Conservation (phyloP, 208 protist genomes). For the Acanthamoeba culbertsoni region DNA sequence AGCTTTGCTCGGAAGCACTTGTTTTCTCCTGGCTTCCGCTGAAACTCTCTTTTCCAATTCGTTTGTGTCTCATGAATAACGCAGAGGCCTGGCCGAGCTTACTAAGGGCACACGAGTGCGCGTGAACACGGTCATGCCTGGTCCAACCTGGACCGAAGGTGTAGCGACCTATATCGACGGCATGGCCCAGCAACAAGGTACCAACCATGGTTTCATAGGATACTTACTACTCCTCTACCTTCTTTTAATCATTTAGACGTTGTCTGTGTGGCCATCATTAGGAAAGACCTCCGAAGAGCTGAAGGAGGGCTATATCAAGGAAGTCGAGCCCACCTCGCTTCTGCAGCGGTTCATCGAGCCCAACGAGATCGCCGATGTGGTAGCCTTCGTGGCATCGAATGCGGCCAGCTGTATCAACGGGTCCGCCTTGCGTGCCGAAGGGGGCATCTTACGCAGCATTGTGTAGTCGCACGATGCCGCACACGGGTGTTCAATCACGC, state of each 20-base stretch:
- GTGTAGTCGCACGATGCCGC: too few species aligned
- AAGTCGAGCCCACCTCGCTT: slow-evolving; percentile 25
- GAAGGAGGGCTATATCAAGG: neutral
- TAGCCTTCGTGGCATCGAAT: neutral
- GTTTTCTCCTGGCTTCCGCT: neutral
- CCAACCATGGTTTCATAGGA: neutral
- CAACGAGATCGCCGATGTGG: slow-evolving; percentile 19
- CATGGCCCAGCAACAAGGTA: neutral
- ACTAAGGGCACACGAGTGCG: slow-evolving; percentile 55
- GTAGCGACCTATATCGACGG: neutral
- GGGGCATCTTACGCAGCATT: slow-evolving; percentile 22
- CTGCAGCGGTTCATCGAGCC: slow-evolving; percentile 10
- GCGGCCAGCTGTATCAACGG: slow-evolving; percentile 17
- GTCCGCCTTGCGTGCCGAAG: neutral
- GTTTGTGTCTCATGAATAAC: neutral
- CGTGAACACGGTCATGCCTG: slow-evolving; percentile 43
- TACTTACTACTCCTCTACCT: too few species aligned
- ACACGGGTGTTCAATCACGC: too few species aligned
- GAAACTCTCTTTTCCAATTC: neutral
- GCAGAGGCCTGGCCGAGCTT: slow-evolving; percentile 51
- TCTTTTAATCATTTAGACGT: neutral
- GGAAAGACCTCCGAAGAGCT: neutral
- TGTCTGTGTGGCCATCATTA: neutral
- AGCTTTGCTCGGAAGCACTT: neutral
- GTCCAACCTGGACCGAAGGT: slow-evolving; percentile 49